phyloP scores from a whole-genome alignment of 345 rosid genomes.

The Lepidium africanum region DNA sequence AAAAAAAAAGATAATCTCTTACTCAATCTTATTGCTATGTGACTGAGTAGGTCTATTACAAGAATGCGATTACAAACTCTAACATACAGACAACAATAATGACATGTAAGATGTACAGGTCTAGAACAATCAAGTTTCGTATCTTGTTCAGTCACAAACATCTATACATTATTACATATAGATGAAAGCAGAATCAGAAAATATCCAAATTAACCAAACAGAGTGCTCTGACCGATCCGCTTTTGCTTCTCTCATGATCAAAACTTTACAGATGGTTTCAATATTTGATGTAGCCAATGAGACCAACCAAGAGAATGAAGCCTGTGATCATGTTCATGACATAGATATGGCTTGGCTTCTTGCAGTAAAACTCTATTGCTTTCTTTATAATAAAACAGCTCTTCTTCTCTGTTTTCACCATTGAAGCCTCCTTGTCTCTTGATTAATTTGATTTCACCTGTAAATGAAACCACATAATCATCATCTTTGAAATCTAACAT shows the following conservation, averaged over 20 bases:
- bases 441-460: neutral
- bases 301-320: constrained; percentile 4
- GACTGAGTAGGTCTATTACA: neutral
- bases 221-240: neutral
- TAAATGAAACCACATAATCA: neutral
- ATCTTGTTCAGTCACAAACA: neutral
- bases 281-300: neutral
- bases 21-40: no score
- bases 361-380: neutral
- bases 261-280: neutral
- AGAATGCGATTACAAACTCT: neutral
- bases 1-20: no score
- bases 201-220: neutral
- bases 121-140: no score
- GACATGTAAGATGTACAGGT: neutral
- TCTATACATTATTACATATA: neutral
- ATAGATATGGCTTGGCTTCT: neutral
- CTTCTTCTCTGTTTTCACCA: constrained; percentile 11
- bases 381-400: neutral
- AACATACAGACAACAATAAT: neutral
- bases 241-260: neutral
- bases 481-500: neutral
- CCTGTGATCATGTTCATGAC: neutral
- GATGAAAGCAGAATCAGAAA: neutral
- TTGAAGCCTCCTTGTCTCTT: neutral